Evolutionary conservation across 305 asterid species (phyloP).

Genomic region (Fraxinus baroniana): DNA sequence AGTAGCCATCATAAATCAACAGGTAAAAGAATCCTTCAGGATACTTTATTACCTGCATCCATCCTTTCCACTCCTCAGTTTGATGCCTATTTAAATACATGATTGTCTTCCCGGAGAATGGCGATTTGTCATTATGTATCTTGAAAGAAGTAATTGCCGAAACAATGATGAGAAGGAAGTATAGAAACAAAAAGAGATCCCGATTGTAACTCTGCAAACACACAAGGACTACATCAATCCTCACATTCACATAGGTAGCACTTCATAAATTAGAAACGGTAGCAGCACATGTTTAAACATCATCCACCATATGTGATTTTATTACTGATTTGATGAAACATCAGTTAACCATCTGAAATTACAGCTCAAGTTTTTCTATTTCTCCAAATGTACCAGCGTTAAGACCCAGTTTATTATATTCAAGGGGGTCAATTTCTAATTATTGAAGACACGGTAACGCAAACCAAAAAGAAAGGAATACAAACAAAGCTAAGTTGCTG

Average conservation of each 20-base stretch:
- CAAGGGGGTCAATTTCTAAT: neutral
- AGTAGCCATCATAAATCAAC: neutral
- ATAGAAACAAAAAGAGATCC: slow-evolving; percentile 87
- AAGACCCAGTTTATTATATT: neutral
- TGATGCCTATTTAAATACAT: slow-evolving; percentile 92
- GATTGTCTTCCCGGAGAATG: slow-evolving; percentile 70
- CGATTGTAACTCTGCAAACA: slow-evolving; percentile 67
- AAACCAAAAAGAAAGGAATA: neutral
- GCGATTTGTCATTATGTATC: slow-evolving; percentile 81
- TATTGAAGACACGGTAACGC: neutral
- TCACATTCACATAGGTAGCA: slow-evolving; percentile 7
- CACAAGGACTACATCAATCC: slow-evolving; percentile 23
- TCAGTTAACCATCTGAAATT: neutral
- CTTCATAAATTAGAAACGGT: slow-evolving; percentile 9
- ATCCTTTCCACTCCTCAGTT: slow-evolving; percentile 98
- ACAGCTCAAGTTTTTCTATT: neutral
- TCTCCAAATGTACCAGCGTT: neutral
- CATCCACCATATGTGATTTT: neutral
- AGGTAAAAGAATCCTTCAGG: slow-evolving; percentile 9
- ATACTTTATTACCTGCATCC: slow-evolving; percentile 77
- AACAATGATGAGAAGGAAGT: slow-evolving; percentile 82
- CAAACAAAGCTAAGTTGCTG: neutral
- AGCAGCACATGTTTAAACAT: neutral
- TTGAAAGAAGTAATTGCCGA: slow-evolving; percentile 80
- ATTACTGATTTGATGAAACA: neutral